These are phyloP conservation scores for Protomyces gravidus DNA, from an alignment of 1,139 yeast species.

Conservation along the genomic window DNA sequence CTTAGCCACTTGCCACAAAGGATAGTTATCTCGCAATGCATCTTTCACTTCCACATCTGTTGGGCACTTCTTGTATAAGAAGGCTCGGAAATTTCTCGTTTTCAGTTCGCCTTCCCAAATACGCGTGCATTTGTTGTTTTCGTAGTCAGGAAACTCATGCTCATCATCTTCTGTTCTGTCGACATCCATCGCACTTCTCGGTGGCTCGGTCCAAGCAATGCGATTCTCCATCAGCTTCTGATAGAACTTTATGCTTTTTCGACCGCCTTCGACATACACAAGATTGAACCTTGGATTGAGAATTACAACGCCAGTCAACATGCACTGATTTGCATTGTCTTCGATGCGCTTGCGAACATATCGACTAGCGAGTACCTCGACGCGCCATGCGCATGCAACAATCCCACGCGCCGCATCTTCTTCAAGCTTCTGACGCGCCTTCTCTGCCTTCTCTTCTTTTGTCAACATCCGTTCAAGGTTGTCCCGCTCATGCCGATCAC, in stretches of 20 bases:
- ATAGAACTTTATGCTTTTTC: slow-evolving; percentile 56
- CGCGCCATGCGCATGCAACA: slow-evolving; percentile 54
- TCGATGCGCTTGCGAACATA: slow-evolving; percentile 70
- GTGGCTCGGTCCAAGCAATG: slow-evolving; percentile 61
- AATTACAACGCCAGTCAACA: slow-evolving; percentile 57
- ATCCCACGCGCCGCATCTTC: slow-evolving; percentile 53
- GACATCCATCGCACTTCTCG: slow-evolving; percentile 41
- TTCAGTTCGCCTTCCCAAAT: slow-evolving; percentile 75
- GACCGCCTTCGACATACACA: slow-evolving; percentile 70
- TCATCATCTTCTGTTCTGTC: slow-evolving; percentile 31
- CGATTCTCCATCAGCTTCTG: slow-evolving; percentile 58
- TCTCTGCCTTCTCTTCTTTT: slow-evolving; percentile 53
- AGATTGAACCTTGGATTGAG: slow-evolving; percentile 50
- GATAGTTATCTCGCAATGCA: slow-evolving; percentile 46
- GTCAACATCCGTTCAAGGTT: slow-evolving; percentile 63
- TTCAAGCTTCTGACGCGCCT: slow-evolving; percentile 47
- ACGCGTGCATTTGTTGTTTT: slow-evolving; percentile 50
- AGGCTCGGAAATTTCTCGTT: slow-evolving; percentile 53
- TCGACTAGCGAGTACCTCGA: slow-evolving; percentile 55
- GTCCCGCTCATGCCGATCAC: slow-evolving; percentile 53
- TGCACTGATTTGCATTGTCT: slow-evolving; percentile 69
- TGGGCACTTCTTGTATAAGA: slow-evolving; percentile 54
- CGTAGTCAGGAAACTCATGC: slow-evolving; percentile 43
- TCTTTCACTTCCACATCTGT: slow-evolving; percentile 55
- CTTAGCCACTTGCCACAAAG: slow-evolving; percentile 24